Percentiles rank a stretch among this genome's conserved stretches.
Evolutionary conservation across 306 rosid genomes (phyloP).

Genomic region (Nissolia schottii): DNA sequence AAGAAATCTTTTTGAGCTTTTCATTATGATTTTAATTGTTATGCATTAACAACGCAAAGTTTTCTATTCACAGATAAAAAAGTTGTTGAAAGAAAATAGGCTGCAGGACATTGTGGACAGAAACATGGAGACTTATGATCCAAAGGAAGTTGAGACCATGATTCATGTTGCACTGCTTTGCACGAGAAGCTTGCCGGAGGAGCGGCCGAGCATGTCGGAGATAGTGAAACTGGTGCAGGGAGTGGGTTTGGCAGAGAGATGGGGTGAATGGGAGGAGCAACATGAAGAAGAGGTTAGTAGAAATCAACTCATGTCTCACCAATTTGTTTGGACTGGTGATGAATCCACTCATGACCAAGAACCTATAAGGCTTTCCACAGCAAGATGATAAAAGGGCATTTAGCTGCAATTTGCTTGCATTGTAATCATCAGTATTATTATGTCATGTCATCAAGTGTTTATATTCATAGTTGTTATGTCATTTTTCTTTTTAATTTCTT

Average conservation of each 20-base stretch:
- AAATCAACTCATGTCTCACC: slow-evolving; percentile 35
- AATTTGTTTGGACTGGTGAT: slow-evolving; percentile 59
- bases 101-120: slow-evolving; percentile 54
- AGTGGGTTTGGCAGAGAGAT: slow-evolving; percentile 48
- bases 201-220: slow-evolving; percentile 55
- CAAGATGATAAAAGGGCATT: slow-evolving; percentile 42
- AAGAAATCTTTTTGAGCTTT: no score
- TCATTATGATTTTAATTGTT: no score
- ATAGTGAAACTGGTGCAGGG: slow-evolving; percentile 48
- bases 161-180: slow-evolving; percentile 65
- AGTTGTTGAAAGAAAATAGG: slow-evolving; percentile 54
- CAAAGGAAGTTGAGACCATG: slow-evolving; percentile 46
- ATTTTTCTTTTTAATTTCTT: no score
- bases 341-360: slow-evolving; percentile 59
- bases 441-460: no score
- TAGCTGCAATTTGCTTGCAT: no score
- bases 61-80: slow-evolving; percentile 40
- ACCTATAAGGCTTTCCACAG: slow-evolving; percentile 57
- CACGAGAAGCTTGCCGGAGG: slow-evolving; percentile 51
- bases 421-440: no score
- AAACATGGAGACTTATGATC: slow-evolving; percentile 39
- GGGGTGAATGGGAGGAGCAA: slow-evolving; percentile 67
- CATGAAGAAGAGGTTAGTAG: slow-evolving; percentile 40
- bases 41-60: no score
- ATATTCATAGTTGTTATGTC: no score